Base-by-base conservation (phyloP, 139 green algal species). In the Chlorella vulgaris region DNA sequence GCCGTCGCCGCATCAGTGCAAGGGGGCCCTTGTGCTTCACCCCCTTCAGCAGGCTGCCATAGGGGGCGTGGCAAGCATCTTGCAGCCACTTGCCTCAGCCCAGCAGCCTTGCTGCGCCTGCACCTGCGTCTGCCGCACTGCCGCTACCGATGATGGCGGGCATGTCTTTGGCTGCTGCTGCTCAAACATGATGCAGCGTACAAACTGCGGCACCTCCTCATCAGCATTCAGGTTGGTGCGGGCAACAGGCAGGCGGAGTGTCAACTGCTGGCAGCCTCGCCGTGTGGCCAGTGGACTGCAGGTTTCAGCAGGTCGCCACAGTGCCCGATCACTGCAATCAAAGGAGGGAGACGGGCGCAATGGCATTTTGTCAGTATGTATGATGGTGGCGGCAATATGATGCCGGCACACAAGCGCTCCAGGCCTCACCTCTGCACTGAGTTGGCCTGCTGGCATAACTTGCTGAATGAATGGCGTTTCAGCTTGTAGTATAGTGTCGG, bases 401-500 rank as follows among this genome's bases (percentile, higher is more conserved):
- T n/a, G n/a, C n/a, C n/a, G n/a, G n/a, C n/a, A n/a, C n/a, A n/a
- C n/a, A n/a, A n/a, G n/a, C n/a, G n/a, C n/a, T n/a, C n/a, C n/a
- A n/a, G n/a, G n/a, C n/a, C n/a, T n/a, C n/a, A n/a, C n/a, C n/a
- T n/a, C n/a, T n/a, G n/a, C n/a, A n/a, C n/a, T n/a, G n/a, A n/a
- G n/a, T n/a, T n/a, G n/a, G n/a, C n/a, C n/a, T n/a, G n/a, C n/a
- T n/a, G n/a, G n/a, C n/a, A n/a, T n/a, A n/a, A n/a, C n/a, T n/a
- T n/a, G n/a, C n/a, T n/a, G n/a, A 76, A 63, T 15, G 69, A 42
- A 3, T 43, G 69, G 13, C 69, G 69, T 43, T 76, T 76, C 10
- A 76, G 69, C 29, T 29, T 21, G 43, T 43, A 76, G 18, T 76
- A 76, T 7, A 76, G 69, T 7, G 69, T 65, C 29, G 69, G 69